Conservation (phyloP, 345 rosid genomes). For the Moricandia arvensis region DNA sequence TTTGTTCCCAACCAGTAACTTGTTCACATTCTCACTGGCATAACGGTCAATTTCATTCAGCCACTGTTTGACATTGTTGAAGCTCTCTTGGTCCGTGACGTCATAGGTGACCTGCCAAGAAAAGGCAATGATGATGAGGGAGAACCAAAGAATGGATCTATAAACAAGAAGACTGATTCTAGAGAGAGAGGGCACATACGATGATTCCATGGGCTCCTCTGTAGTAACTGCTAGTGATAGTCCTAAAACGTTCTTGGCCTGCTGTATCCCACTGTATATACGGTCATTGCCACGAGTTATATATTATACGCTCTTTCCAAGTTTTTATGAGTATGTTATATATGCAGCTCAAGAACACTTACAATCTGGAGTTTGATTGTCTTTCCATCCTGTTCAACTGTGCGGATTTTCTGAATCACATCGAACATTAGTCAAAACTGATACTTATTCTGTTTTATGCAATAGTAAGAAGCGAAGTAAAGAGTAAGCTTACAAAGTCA, state of each 20-base stretch:
- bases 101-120: constrained; percentile 64
- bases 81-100: constrained; percentile 86
- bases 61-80: constrained; percentile 82
- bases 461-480: not conserved
- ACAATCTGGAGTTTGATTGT: constrained; percentile 62
- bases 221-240: constrained; percentile 88
- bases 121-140: not conserved
- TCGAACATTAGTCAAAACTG: not conserved
- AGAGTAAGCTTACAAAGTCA: constrained; percentile 48
- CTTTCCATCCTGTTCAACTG: constrained; percentile 65
- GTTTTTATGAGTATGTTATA: not conserved
- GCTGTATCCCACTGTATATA: constrained; percentile 86
- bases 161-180: too few species aligned
- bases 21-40: constrained; percentile 78
- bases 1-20: constrained; percentile 76
- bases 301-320: not conserved
- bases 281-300: not conserved
- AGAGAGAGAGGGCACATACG: constrained; percentile 36
- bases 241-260: constrained; percentile 91
- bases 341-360: constrained; percentile 16
- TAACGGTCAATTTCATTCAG: constrained; percentile 75
- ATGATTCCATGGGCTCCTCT: constrained; percentile 96
- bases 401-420: constrained; percentile 55
- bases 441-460: not conserved
- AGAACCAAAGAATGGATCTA: not conserved